Conservation (phyloP, 768 basidiomycete species). For the Mycena metata region DNA sequence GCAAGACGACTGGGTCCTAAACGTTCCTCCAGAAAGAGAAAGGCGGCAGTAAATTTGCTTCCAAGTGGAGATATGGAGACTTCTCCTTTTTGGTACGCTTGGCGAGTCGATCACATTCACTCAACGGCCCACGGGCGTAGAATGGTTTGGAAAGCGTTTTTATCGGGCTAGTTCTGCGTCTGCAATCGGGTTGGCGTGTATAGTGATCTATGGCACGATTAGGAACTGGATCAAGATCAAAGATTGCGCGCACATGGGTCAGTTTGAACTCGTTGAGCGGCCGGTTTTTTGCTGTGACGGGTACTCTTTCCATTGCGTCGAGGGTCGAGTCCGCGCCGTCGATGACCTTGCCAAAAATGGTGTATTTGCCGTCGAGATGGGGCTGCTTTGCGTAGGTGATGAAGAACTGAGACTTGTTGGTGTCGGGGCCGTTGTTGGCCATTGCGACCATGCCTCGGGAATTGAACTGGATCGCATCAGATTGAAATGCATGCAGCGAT, state of each 20-base stretch:
- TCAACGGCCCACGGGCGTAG: too few relatives aligned
- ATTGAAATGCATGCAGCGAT: conserved; percentile 20
- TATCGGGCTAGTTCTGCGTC: conserved; percentile 69
- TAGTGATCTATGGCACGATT: conserved; percentile 68
- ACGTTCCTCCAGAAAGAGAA: too few relatives aligned
- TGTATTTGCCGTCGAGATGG: conserved; percentile 94
- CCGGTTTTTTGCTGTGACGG: conserved; percentile 91
- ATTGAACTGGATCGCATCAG: conserved; percentile 80
- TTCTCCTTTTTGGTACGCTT: conserved; percentile 10
- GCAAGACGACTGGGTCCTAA: too few relatives aligned
- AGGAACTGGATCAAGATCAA: background rate
- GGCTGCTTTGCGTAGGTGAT: conserved; percentile 93
- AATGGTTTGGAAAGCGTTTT: background rate
- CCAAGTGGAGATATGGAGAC: conserved; percentile 19
- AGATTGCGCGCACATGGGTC: conserved; percentile 69
- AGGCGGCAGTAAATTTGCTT: conserved; percentile 16
- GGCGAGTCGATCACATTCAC: conserved; percentile 24
- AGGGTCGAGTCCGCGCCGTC: conserved; percentile 96
- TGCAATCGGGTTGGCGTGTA: conserved; percentile 96
- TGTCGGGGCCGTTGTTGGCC: conserved; percentile 96
- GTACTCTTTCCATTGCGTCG: conserved; percentile 93
- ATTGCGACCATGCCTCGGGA: conserved; percentile 95
- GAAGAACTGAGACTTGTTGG: conserved; percentile 94
- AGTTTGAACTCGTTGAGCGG: conserved; percentile 90
- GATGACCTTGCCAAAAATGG: conserved; percentile 98